Base-by-base conservation (phyloP, 169 alveolate genomes). In the Eimeria tenella region DNA sequence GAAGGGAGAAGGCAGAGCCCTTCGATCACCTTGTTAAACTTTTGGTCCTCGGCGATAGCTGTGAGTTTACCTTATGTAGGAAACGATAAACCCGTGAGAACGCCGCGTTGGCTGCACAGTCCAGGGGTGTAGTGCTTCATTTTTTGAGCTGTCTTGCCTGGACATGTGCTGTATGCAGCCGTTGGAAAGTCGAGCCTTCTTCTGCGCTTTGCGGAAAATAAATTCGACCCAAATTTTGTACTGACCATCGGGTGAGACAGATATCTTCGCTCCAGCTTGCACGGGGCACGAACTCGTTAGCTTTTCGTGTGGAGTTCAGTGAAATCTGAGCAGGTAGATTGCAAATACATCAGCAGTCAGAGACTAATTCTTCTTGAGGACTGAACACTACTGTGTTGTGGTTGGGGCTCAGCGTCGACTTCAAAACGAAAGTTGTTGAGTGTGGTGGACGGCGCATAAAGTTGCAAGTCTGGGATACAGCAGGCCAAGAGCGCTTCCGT, bases 401-500 rank as follows among this genome's bases (percentile, higher is more conserved):
- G 42, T 31, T 31, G 42, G 42, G 42, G 42, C 9, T 52, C 82
- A 98, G 98, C 50, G 98, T 97, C n/a, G 98, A 97, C 92, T 97
- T 97, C 86, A 94, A 71, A 17, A 56, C 88, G 21, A 90, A 90
- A 31, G 90, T 90, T 13, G 77, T 90, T 52, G 77, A 74, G 10
- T 62, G 75, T 17, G 96, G 95, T 75, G 96, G 94, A 21, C 94
- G 94, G 92, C 90, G 96, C 4, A 96, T 96, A 65, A 98, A 98
- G 93, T 96, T 97, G 56, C 97, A 98, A 95, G 97, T 98, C 65
- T 98, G 99, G 99, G 99, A 99, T 93, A 99, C 99, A 4, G 99
- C 99, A 0, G 99, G 99, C 21, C 99, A 98, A 95, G 99, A 98
- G 95, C 93, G 99, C 56, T 99, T 99, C 95, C 94, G 99, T 68